phyloP scores from a whole-genome alignment of 1,284 basidiomycete species.

The Lentinula novae-zelandiae region DNA sequence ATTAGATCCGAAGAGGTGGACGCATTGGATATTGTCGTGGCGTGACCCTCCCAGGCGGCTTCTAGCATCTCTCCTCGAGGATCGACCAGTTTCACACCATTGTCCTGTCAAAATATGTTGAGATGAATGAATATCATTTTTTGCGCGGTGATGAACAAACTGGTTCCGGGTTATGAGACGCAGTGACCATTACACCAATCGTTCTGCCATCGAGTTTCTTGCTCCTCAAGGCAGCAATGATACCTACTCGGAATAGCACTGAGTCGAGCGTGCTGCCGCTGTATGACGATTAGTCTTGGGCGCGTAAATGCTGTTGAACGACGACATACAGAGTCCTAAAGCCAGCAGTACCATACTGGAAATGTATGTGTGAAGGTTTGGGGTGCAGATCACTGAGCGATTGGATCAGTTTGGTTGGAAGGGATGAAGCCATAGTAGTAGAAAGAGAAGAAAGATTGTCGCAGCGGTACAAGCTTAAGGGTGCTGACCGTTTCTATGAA shows the following conservation, averaged over 20 bases:
- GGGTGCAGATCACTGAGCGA: slow-evolving; percentile 54
- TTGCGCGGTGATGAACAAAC: slow-evolving; percentile 39
- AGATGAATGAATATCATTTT: slow-evolving; percentile 5
- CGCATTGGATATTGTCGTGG: slow-evolving; percentile 90
- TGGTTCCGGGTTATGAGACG: slow-evolving; percentile 96
- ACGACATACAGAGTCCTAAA: slow-evolving; percentile 83
- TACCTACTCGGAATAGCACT: slow-evolving; percentile 89
- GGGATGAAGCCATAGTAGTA: slow-evolving; percentile 33
- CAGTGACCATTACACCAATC: slow-evolving; percentile 98
- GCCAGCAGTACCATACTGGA: slow-evolving; percentile 93
- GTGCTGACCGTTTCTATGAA: neutral
- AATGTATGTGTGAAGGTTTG: slow-evolving; percentile 60
- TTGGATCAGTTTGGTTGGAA: slow-evolving; percentile 37
- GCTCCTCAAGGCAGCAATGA: slow-evolving; percentile 89
- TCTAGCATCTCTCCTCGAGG: slow-evolving; percentile 99
- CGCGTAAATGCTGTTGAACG: slow-evolving; percentile 15
- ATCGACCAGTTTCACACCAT: slow-evolving; percentile 98
- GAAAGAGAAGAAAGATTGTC: neutral
- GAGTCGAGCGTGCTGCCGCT: slow-evolving; percentile 86
- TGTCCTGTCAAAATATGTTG: slow-evolving; percentile 63
- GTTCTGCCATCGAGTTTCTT: slow-evolving; percentile 87
- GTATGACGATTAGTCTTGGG: slow-evolving; percentile 11
- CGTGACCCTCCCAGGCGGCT: slow-evolving; percentile 88
- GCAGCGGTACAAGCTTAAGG: neutral
- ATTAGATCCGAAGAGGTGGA: slow-evolving; percentile 71